A percentile compares a stretch with the other conserved stretches of the same genome.
Evolutionary conservation across 2,329 filamentous ascomycete species (phyloP).

Genomic region (Beauveria pseudobassiana): DNA sequence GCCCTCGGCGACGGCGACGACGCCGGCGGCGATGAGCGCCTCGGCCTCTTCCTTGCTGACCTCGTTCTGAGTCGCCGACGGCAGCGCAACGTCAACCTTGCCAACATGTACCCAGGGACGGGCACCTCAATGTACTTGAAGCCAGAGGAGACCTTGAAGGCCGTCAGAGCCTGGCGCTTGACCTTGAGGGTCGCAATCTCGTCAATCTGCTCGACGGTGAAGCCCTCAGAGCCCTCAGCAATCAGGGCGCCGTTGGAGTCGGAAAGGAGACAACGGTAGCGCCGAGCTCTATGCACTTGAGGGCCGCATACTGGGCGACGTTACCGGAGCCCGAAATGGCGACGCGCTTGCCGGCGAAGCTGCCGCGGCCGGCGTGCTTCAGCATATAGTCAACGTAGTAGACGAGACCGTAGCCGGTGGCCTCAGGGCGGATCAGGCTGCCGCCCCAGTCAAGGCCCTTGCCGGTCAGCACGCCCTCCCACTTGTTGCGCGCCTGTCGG

Average conservation of each 20-base stretch:
- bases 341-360: conserved; percentile 84
- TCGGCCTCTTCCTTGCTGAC: conserved; percentile 86
- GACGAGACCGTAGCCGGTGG: conserved; percentile 91
- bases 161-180: conserved; percentile 72
- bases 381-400: conserved; percentile 98
- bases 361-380: conserved; percentile 76
- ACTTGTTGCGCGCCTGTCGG: conserved; percentile 78
- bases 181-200: conserved; percentile 82
- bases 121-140: conserved; percentile 80
- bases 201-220: conserved; percentile 73
- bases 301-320: conserved; percentile 93
- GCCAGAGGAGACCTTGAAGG: conserved; percentile 52
- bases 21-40: conserved; percentile 67
- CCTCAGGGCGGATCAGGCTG: conserved; percentile 88
- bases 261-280: conserved; percentile 88
- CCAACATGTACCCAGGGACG: conserved; percentile 89
- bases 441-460: conserved; percentile 94
- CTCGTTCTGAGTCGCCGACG: conserved; percentile 95
- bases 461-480: conserved; percentile 93
- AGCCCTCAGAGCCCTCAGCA: conserved; percentile 59
- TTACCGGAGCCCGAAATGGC: conserved; percentile 96
- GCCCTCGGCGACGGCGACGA: conserved; percentile 86
- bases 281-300: conserved; percentile 94
- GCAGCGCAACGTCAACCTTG: conserved; percentile 84
- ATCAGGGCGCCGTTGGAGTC: conserved; percentile 84